Evolutionary conservation across 345 rosid species (phyloP).

Genomic region (Hirschfeldia incana): DNA sequence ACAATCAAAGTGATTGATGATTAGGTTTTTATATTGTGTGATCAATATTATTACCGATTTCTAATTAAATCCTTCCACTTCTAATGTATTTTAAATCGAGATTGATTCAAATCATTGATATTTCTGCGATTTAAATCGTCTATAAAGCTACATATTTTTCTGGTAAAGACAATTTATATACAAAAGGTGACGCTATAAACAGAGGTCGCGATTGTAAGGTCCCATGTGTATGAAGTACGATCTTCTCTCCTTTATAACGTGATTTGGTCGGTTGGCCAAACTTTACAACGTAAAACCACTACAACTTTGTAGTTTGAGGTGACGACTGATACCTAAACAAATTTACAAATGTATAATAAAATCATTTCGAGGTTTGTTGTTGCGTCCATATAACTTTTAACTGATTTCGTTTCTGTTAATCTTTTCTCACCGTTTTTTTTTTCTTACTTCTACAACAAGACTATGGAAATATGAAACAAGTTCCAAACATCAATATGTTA

Average conservation of each 20-base stretch:
- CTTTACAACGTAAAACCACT: slow-evolving; percentile 35
- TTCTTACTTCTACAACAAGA: neutral
- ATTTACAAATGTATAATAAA: neutral
- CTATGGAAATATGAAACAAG: neutral
- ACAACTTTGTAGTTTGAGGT: slow-evolving; percentile 20
- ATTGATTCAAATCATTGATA: neutral
- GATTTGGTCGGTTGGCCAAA: slow-evolving; percentile 38
- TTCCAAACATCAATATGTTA: neutral
- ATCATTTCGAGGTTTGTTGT: neutral
- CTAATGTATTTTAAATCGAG: neutral
- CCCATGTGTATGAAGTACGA: slow-evolving; percentile 27
- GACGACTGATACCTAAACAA: neutral
- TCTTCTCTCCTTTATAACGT: slow-evolving; percentile 26
- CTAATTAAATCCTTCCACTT: neutral
- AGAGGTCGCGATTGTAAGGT: slow-evolving; percentile 28
- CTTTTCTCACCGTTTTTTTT: neutral
- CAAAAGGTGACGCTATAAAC: neutral
- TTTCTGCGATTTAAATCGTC: neutral
- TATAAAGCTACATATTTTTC: slow-evolving; percentile 8
- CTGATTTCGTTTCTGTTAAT: neutral
- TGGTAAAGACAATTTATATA: slow-evolving; percentile 24
- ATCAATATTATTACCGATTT: neutral
- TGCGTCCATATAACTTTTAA: neutral
- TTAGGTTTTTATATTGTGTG: neutral
- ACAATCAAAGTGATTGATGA: neutral